Percentiles rank a stretch among this genome's conserved stretches.
These are phyloP conservation scores for Quercus wislizeni DNA, from an alignment of 306 rosid genomes.

Conservation along the genomic window DNA sequence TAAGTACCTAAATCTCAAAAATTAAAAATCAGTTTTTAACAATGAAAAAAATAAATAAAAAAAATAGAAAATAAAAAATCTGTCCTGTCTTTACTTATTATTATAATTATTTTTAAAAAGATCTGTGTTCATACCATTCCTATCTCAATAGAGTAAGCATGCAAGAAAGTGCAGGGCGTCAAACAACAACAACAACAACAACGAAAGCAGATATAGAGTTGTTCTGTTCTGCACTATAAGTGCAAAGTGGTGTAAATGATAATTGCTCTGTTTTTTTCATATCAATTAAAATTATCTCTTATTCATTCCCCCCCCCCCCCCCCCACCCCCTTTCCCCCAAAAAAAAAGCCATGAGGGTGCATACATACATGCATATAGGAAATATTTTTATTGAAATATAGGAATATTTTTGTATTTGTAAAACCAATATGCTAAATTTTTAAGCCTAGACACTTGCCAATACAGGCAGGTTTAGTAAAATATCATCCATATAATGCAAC, in stretches of 20 bases:
- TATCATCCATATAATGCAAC: background rate
- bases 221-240: too few relatives aligned
- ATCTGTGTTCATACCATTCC: background rate
- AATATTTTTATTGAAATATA: too few relatives aligned
- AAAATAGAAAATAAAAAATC: too few relatives aligned
- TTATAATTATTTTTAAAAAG: background rate
- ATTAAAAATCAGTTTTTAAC: background rate
- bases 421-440: background rate
- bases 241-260: too few relatives aligned
- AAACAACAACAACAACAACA: background rate
- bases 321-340: too few relatives aligned
- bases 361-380: background rate
- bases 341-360: too few relatives aligned
- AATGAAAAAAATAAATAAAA: background rate
- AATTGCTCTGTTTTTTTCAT: too few relatives aligned
- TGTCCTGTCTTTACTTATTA: too few relatives aligned
- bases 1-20: background rate
- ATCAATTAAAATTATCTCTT: too few relatives aligned
- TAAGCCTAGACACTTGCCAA: background rate
- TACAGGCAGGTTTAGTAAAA: background rate
- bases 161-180: background rate
- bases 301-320: too few relatives aligned
- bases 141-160: background rate
- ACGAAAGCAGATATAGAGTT: background rate
- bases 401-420: background rate